phyloP scores from a whole-genome alignment of 78 protist species.

The Neovahlkampfia damariscottae region DNA sequence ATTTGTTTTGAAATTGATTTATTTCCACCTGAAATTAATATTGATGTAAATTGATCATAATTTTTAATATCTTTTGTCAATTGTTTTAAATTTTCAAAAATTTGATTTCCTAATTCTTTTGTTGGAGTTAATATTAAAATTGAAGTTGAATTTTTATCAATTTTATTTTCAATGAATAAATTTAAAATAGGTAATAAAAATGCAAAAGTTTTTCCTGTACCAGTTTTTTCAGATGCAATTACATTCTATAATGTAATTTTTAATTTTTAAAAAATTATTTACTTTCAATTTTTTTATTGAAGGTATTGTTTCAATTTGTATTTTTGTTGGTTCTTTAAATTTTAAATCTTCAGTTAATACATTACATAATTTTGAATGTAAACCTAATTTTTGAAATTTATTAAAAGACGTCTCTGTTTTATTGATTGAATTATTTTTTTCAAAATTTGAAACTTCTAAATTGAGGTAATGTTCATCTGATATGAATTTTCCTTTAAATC shows the following conservation, averaged over 20 bases:
- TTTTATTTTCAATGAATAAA: not conserved
- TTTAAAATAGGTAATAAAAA: constrained; percentile 64
- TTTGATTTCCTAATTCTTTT: constrained; percentile 94
- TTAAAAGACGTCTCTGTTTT: no score
- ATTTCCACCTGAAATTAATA: constrained; percentile 39
- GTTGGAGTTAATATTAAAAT: constrained; percentile 90
- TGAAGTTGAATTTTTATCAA: not conserved
- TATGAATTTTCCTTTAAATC: no score
- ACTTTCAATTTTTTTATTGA: constrained; percentile 37
- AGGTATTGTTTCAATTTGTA: constrained; percentile 87
- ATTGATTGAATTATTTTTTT: no score
- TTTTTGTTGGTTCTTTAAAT: constrained; percentile 87
- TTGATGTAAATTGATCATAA: no score
- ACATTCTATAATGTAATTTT: constrained; percentile 14
- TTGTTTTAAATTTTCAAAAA: constrained; percentile 35
- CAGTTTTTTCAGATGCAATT: constrained; percentile 89
- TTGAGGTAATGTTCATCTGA: no score
- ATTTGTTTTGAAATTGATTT: not conserved
- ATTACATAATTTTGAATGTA: not conserved
- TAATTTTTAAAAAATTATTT: no score
- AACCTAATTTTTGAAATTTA: constrained; percentile 12
- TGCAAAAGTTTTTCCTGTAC: constrained; percentile 96
- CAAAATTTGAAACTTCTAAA: no score
- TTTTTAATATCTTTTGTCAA: constrained; percentile 1
- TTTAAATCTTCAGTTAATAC: constrained; percentile 19